phyloP scores from a whole-genome alignment of 768 basidiomycete genomes.

The Pleurotus tuber-regium region DNA sequence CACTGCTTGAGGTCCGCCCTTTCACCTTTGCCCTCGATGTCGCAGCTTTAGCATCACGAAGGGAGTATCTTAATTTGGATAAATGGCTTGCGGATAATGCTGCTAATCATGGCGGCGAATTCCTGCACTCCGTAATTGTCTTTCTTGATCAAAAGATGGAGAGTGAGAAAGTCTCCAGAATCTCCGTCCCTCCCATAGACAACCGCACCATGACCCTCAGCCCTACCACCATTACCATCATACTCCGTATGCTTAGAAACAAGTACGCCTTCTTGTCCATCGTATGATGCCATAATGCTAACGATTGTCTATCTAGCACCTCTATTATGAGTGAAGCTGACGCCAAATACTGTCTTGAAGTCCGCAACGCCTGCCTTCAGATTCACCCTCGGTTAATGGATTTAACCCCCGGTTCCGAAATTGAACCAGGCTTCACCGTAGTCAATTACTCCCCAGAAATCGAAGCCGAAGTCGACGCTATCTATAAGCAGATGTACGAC shows the following conservation, averaged over 20 bases:
- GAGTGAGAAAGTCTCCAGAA: conserved; percentile 73
- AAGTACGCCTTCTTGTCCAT: conserved; percentile 47
- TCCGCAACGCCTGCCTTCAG: conserved; percentile 90
- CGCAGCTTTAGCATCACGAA: conserved; percentile 87
- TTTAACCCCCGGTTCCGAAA: conserved; percentile 79
- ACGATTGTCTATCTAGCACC: conserved; percentile 43
- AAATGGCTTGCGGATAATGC: conserved; percentile 95
- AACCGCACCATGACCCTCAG: conserved; percentile 84
- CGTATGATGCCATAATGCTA: neutral
- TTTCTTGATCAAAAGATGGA: conserved; percentile 94
- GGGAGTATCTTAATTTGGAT: conserved; percentile 93
- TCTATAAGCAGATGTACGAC: conserved; percentile 98
- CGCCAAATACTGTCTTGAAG: conserved; percentile 83
- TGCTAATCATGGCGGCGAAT: conserved; percentile 75
- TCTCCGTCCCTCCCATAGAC: conserved; percentile 77
- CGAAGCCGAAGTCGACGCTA: conserved; percentile 89
- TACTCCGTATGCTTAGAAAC: conserved; percentile 84
- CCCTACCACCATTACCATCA: conserved; percentile 86
- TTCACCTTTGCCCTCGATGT: conserved; percentile 92
- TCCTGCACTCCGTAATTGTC: conserved; percentile 81
- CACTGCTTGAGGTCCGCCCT: conserved; percentile 86
- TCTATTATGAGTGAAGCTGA: conserved; percentile 74
- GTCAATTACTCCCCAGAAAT: conserved; percentile 87
- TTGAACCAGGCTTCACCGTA: conserved; percentile 89
- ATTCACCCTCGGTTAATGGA: conserved; percentile 97